Percentiles rank a stretch among this genome's conserved stretches.
Conservation (phyloP, 768 basidiomycete genomes). For the Mycena leptocephala region DNA sequence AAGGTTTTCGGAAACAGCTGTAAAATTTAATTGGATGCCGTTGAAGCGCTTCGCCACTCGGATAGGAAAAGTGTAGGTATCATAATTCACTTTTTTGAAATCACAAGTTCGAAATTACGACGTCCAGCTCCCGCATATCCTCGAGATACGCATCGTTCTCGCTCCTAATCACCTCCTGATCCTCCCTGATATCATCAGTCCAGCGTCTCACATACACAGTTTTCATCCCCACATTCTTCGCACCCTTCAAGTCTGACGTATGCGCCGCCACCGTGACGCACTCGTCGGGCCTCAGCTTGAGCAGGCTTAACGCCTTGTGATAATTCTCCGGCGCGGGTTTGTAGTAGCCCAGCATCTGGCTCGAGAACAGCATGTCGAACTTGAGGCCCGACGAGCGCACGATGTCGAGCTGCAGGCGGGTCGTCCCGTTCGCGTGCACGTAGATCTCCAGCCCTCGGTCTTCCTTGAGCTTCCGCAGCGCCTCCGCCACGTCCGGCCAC, state of each 20-base stretch:
- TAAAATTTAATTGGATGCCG: too few relatives aligned
- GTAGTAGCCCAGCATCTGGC: constrained; percentile 18
- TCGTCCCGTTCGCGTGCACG: constrained; percentile 27
- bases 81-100: neutral
- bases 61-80: too few relatives aligned
- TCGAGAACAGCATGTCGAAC: constrained; percentile 27
- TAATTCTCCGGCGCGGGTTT: constrained; percentile 25
- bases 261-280: constrained; percentile 25
- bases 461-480: constrained; percentile 6
- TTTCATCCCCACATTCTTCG: constrained; percentile 19
- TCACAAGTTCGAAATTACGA: constrained; percentile 7
- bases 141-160: constrained; percentile 23
- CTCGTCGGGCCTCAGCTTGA: neutral
- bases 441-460: constrained; percentile 12
- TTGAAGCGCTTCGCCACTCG: too few relatives aligned
- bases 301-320: neutral
- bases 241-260: constrained; percentile 5
- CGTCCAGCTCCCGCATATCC: constrained; percentile 8
- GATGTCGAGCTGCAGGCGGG: constrained; percentile 28
- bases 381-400: constrained; percentile 14
- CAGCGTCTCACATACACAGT: constrained; percentile 18
- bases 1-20: too few relatives aligned
- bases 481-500: constrained; percentile 18
- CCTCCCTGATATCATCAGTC: constrained; percentile 22
- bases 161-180: constrained; percentile 8